Evolutionary conservation across 2,329 filamentous ascomycete genomes (phyloP), one percentile per base, ranked within the genome.

Genomic region (Aureobasidium sp.): DNA sequence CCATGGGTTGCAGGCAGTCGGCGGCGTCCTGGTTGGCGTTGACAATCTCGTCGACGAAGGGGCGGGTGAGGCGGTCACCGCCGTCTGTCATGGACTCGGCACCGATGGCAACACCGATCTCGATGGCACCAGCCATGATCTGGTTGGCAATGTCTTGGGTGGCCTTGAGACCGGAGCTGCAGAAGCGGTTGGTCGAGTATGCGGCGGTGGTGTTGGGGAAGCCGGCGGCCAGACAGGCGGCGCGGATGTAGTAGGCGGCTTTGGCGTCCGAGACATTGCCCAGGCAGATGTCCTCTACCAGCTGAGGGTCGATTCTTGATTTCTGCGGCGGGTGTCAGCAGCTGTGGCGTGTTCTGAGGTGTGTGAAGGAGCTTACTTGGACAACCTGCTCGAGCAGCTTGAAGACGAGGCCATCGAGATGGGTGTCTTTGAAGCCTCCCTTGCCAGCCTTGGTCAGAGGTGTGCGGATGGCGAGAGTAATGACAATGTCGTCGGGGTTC

Each of bases 1-100:
- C 94, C 94, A 99, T 99, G 67, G 93, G 89, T 81, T 91, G 85
- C 85, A 93, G 85, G 81, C 91, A 94, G 78, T 97, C 93, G 50
- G 76, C 76, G 0, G 91, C 84, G 72, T 97, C 90, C 73, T 91
- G 88, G 77, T 82, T 88, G 70, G 81, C 78, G 68, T 78, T 73
- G 50, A 90, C 78, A 64, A 97, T 85, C 65, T 87, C 85, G 66
- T 88, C 85, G 74, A 91, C 86, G 76, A 97, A 94, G 4, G 89
- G 86, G 65, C 84, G 76, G 48, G 86, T 84, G 40, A 91, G 81
- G 24, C 82, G 76, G 72, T 92, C 90, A 57, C 87, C 88, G 63
- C 85, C 85, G 5, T 79, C 75, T 5, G 86, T 87, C 94, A 99
- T 99, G 72, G 83, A 83, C 79, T 99, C 94, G 58, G 90, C 91